Conservation (phyloP, 345 rosid species). For the Aquilaria sinensis region DNA sequence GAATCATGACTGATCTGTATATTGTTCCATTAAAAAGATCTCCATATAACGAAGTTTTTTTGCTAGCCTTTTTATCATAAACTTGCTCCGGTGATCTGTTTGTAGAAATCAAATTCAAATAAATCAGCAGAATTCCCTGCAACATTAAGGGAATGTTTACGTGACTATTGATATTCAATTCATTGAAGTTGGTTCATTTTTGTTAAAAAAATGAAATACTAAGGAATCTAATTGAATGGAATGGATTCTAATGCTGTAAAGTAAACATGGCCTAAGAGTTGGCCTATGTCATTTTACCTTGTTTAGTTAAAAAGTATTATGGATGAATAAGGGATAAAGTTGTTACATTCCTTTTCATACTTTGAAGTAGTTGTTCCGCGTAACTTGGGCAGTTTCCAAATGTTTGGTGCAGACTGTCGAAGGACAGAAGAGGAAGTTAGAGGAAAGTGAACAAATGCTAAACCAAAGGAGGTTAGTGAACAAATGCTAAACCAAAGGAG, state of each 20-base stretch:
- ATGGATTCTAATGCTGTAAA: neutral
- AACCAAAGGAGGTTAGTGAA: slow-evolving; percentile 57
- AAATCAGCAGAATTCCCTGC: no score
- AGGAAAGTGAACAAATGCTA: slow-evolving; percentile 52
- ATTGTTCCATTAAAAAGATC: no score
- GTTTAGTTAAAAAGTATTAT: neutral
- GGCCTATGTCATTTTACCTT: no score
- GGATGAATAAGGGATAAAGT: neutral
- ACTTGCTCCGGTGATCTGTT: no score
- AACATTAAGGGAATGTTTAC: neutral
- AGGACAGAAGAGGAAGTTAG: slow-evolving; percentile 63
- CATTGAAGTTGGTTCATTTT: no score
- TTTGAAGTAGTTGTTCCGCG: neutral
- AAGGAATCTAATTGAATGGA: no score
- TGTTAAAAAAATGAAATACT: no score
- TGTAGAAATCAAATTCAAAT: no score
- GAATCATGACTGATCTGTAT: no score
- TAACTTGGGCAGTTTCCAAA: neutral
- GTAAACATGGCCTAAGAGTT: neutral
- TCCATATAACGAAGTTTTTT: no score
- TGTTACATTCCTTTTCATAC: neutral
- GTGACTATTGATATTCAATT: neutral
- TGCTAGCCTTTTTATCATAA: no score
- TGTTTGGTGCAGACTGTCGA: slow-evolving; percentile 53
- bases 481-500: slow-evolving; percentile 54